Evolutionary conservation across 2,329 filamentous ascomycete species (phyloP).

Genomic region (Neoascochyta sp.): DNA sequence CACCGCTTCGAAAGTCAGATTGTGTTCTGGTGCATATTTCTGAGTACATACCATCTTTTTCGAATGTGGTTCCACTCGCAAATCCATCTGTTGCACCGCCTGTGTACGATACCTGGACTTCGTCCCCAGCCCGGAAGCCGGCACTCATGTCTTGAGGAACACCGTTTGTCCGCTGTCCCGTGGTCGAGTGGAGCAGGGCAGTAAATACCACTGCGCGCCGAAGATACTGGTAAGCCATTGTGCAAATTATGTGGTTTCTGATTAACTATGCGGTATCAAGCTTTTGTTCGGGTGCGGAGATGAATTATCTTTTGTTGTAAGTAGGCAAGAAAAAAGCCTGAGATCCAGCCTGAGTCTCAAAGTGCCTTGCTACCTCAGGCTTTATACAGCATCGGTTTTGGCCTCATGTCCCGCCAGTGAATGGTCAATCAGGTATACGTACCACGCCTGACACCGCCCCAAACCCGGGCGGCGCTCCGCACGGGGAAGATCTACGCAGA

Average conservation of each 20-base stretch:
- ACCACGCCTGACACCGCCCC: conserved; percentile 13
- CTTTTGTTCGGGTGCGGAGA: background rate
- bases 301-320: background rate
- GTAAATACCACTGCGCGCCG: conserved; percentile 3
- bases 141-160: conserved; percentile 14
- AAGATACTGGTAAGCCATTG: conserved; percentile 13
- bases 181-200: conserved; percentile 3
- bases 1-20: conserved; percentile 22
- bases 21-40: too few relatives aligned
- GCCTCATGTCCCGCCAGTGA: background rate
- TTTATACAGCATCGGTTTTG: conserved; percentile 12
- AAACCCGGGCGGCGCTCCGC: conserved; percentile 10
- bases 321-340: background rate
- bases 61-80: conserved; percentile 24
- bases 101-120: conserved; percentile 32
- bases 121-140: conserved; percentile 20
- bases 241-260: background rate
- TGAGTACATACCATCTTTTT: conserved; percentile 18
- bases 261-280: conserved; percentile 7
- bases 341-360: background rate
- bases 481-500: conserved; percentile 5
- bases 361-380: background rate
- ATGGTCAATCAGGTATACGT: conserved; percentile 1
- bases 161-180: conserved; percentile 11
- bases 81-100: conserved; percentile 26